Conservation (phyloP, 1,284 basidiomycete species). For the Sanguinoderma infundibulare region DNA sequence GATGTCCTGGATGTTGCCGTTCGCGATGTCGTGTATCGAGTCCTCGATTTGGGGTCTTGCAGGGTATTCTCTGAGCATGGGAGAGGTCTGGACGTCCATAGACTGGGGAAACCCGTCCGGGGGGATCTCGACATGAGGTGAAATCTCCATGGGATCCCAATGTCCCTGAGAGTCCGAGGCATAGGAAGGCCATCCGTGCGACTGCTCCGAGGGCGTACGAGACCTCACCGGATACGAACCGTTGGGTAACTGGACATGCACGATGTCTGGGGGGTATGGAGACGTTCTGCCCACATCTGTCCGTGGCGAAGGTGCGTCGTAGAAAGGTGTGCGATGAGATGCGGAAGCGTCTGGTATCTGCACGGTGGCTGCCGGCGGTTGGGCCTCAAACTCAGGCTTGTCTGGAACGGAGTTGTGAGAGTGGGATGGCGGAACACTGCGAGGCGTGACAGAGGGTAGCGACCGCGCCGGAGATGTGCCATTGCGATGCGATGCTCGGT, state of each 20-base stretch:
- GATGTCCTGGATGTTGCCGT: slow-evolving; percentile 26
- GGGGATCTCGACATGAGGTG: slow-evolving; percentile 48
- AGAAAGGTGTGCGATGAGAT: slow-evolving; percentile 63
- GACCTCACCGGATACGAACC: slow-evolving; percentile 19
- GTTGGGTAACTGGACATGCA: slow-evolving; percentile 18
- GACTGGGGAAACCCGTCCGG: slow-evolving; percentile 46
- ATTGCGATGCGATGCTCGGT: slow-evolving; percentile 40
- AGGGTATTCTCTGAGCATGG: slow-evolving; percentile 55
- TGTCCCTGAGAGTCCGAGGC: slow-evolving; percentile 37
- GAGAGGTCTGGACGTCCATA: slow-evolving; percentile 58
- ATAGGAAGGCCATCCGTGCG: slow-evolving; percentile 35
- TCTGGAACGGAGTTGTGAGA: slow-evolving; percentile 50
- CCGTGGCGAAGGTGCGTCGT: slow-evolving; percentile 35
- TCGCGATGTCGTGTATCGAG: slow-evolving; percentile 35
- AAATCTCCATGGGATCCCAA: slow-evolving; percentile 66
- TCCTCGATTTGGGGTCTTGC: slow-evolving; percentile 48
- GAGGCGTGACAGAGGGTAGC: slow-evolving; percentile 55
- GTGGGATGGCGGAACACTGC: slow-evolving; percentile 63
- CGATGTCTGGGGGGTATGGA: slow-evolving; percentile 25
- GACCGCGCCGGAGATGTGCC: slow-evolving; percentile 38
- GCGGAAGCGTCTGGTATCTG: slow-evolving; percentile 53
- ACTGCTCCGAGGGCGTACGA: slow-evolving; percentile 24
- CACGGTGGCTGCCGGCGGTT: slow-evolving; percentile 36
- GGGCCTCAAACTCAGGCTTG: slow-evolving; percentile 41
- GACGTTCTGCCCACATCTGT: slow-evolving; percentile 6